These are phyloP conservation scores for Ormosia semicastrata DNA, from an alignment of 306 rosid genomes.

Conservation along the genomic window DNA sequence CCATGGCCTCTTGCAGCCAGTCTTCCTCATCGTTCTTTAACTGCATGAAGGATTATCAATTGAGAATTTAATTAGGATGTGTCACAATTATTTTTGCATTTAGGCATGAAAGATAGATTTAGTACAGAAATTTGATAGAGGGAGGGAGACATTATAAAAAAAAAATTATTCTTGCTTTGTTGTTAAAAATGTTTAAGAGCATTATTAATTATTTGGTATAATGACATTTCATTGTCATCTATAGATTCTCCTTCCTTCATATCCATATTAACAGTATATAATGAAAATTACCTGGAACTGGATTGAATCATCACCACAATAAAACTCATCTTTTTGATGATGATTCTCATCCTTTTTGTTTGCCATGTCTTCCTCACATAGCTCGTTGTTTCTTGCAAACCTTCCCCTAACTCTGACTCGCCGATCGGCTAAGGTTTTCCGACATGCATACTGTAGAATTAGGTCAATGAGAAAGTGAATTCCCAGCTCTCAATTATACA, in stretches of 20 bases:
- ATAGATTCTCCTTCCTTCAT: conserved; percentile 5
- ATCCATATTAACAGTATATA: conserved; percentile 14
- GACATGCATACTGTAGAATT: conserved; percentile 80
- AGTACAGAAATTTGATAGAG: background rate
- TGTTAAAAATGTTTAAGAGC: background rate
- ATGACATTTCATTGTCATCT: background rate
- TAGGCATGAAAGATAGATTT: background rate
- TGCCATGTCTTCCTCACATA: conserved; percentile 41
- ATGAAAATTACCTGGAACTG: conserved; percentile 48
- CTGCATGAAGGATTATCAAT: conserved; percentile 31
- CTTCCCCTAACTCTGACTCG: conserved; percentile 94
- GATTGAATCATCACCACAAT: conserved; percentile 31
- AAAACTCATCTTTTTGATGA: conserved; percentile 38
- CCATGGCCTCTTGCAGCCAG: conserved; percentile 88
- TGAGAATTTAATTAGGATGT: background rate
- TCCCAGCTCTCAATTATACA: background rate
- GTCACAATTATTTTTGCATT: background rate
- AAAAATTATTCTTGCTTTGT: no score
- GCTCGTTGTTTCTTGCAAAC: conserved; percentile 81
- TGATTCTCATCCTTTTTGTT: conserved; percentile 34
- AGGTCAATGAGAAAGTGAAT: background rate
- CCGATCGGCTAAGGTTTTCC: conserved; percentile 93
- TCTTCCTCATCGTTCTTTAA: conserved; percentile 72
- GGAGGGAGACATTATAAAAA: background rate
- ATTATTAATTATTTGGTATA: background rate